Evolutionary conservation across 2,329 filamentous ascomycete genomes (phyloP), one percentile per base, ranked within the genome.

Genomic region (Stagonosporopsis tanaceti): DNA sequence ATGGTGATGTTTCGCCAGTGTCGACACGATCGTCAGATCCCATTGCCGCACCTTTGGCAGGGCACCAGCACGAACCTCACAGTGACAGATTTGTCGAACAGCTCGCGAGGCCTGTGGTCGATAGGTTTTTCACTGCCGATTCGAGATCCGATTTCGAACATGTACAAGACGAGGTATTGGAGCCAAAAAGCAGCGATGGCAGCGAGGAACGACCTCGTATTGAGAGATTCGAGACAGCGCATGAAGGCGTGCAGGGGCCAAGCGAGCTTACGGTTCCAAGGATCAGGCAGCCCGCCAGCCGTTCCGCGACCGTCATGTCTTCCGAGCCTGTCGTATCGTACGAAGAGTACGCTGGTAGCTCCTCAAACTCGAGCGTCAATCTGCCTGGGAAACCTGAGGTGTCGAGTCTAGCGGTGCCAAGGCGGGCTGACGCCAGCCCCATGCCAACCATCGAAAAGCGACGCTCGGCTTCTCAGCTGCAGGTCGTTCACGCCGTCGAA

Each of bases 401-500:
- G 39, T 50, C 60, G 35, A 42, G 32, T 34, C 14, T 34, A 34
- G 32, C 32, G 32, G 32, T 34, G 32, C 42, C 50, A 37, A 45
- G 53, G 38, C 52, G 45, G 38, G 52, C 45, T 44, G 52, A 47
- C 41, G 51, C 22, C 34, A 37, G 37, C 34, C 9, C 30, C 44
- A 59, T 50, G 50, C 44, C 48, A 35, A n/a, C 44, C 40, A 34
- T 34, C 32, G 32, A 34, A n/a, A 34, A 34, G 48, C 55, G 22
- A 53, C 55, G 35, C 34, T 61, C 62, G 17, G 52, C 64, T 28
- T 63, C 67, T 47, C 64, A 66, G 38, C 63, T 70, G 50, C 68
- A 68, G 37, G 69, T 74, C 47, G 66, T 74, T 47, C 69, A 72
- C 63, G 71, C 72, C 22, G 70, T 71, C 32, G 64, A 72, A 47